These are phyloP conservation scores for Podospora pseudocomata DNA, from an alignment of 495 filamentous ascomycete species.

Conservation along the genomic window DNA sequence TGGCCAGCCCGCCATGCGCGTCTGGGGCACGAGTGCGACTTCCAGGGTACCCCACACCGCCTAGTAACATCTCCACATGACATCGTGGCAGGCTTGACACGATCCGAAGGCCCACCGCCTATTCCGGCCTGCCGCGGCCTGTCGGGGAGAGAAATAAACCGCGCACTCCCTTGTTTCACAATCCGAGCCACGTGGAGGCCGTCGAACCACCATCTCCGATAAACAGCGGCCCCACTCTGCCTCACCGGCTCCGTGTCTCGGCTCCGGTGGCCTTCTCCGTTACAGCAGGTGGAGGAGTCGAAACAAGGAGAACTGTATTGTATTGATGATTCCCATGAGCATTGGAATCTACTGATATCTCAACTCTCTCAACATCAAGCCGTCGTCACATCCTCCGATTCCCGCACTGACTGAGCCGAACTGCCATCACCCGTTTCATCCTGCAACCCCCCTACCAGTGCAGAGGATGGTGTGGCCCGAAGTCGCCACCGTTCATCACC, in stretches of 20 bases:
- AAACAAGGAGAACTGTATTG: not conserved
- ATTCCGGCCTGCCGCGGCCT: too few relatives aligned
- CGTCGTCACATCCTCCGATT: not conserved
- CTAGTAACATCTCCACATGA: too few relatives aligned
- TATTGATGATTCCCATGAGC: not conserved
- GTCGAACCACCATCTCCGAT: not conserved
- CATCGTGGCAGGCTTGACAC: too few relatives aligned
- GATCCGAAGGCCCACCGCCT: too few relatives aligned
- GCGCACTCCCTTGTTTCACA: too few relatives aligned
- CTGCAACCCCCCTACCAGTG: not conserved
- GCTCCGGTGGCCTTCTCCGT: not conserved
- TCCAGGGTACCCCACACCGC: too few relatives aligned
- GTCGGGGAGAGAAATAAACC: too few relatives aligned
- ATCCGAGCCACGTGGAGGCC: not conserved
- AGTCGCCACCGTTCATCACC: not conserved
- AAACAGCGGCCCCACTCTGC: not conserved
- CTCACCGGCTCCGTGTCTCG: not conserved
- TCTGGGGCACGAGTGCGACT: too few relatives aligned
- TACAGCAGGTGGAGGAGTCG: not conserved
- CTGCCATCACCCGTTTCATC: not conserved
- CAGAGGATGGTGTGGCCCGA: not conserved
- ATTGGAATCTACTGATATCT: too few relatives aligned
- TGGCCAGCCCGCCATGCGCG: too few relatives aligned
- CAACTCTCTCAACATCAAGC: too few relatives aligned
- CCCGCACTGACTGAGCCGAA: not conserved